phyloP scores from a whole-genome alignment of 257 asterid species.

The Nicotiana tabacum region DNA sequence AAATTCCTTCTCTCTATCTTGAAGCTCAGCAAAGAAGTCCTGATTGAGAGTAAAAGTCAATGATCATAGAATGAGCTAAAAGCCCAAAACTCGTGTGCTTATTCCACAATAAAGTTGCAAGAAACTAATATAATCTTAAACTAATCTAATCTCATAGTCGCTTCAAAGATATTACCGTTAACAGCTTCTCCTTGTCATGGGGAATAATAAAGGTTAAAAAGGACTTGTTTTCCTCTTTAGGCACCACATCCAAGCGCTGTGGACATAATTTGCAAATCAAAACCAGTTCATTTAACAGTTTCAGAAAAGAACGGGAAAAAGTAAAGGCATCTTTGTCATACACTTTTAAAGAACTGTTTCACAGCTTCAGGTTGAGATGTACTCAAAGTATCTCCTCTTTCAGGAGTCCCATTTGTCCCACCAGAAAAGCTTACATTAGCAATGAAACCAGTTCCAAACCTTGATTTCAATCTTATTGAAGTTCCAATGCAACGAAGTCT shows the following conservation, averaged over 20 bases:
- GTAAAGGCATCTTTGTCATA: conserved; percentile 30
- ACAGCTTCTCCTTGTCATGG: conserved; percentile 74
- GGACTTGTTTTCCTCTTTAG: conserved; percentile 81
- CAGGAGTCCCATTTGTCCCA: conserved; percentile 39
- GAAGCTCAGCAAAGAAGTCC: conserved; percentile 70
- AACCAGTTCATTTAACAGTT: not conserved
- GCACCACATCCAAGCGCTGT: conserved; percentile 66
- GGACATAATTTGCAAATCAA: conserved; percentile 12
- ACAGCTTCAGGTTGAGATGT: conserved; percentile 53
- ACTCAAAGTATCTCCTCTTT: conserved; percentile 28
- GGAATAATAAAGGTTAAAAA: conserved; percentile 84
- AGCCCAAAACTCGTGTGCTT: not conserved
- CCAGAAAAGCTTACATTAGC: conserved; percentile 76
- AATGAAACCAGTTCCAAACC: conserved; percentile 86
- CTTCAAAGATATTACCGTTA: conserved; percentile 43
- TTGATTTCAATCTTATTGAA: conserved; percentile 84
- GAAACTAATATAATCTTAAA: not conserved
- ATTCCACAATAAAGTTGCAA: not conserved
- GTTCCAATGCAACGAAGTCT: conserved; percentile 97
- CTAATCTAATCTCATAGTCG: not conserved
- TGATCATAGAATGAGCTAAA: not conserved
- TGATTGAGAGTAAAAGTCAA: conserved; percentile 19
- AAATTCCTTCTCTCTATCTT: conserved; percentile 54
- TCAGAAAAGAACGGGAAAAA: conserved; percentile 9
- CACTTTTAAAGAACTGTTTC: conserved; percentile 68